Conservation (phyloP, 2,329 filamentous ascomycete species). For the Cladosporium austrohemisphaericum region DNA sequence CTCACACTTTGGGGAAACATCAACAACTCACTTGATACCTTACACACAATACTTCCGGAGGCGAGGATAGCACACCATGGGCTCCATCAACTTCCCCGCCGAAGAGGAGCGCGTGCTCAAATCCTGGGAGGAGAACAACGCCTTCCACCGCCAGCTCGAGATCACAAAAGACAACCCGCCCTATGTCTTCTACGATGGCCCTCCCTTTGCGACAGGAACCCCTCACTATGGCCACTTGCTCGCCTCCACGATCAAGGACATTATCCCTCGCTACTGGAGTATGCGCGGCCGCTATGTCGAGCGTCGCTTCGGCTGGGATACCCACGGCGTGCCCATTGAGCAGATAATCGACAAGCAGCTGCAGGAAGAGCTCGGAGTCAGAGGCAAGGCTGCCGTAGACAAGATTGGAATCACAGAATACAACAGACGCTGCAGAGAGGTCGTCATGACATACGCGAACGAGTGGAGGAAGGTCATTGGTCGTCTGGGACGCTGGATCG, state of each 20-base stretch:
- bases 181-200: conserved; percentile 89
- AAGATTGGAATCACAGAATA: conserved; percentile 84
- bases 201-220: conserved; percentile 53
- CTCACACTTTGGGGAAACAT: neutral
- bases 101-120: conserved; percentile 83
- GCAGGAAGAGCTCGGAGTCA: conserved; percentile 64
- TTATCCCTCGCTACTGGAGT: conserved; percentile 93
- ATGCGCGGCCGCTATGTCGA: conserved; percentile 95
- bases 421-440: conserved; percentile 85
- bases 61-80: conserved; percentile 22
- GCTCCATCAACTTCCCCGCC: conserved; percentile 73
- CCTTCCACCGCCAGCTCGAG: conserved; percentile 83
- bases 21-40: too few relatives aligned
- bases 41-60: too few relatives aligned
- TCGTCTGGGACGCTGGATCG: conserved; percentile 88
- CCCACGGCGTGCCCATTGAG: conserved; percentile 90
- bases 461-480: conserved; percentile 91
- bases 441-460: conserved; percentile 83
- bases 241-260: conserved; percentile 94
- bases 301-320: conserved; percentile 92
- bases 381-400: conserved; percentile 80
- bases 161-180: conserved; percentile 76
- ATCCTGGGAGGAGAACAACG: conserved; percentile 87
- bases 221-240: conserved; percentile 74
- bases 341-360: conserved; percentile 93